These are phyloP conservation scores for Arthrinium puccinioides DNA, from an alignment of 2,329 filamentous ascomycete genomes.

Conservation along the genomic window DNA sequence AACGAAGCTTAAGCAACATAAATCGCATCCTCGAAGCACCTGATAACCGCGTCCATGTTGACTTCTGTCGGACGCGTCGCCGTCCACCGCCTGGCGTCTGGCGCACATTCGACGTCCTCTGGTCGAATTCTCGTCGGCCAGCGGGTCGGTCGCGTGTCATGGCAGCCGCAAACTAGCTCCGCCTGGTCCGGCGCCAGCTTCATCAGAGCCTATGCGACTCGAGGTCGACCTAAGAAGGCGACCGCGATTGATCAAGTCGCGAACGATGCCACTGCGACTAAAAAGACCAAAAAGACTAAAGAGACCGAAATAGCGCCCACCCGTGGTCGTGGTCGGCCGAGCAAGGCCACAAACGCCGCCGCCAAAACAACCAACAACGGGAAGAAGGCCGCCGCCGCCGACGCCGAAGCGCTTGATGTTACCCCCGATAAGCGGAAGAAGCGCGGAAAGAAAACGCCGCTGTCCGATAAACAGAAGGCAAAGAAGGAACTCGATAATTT, in stretches of 20 bases:
- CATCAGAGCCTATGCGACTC: constrained; percentile 11
- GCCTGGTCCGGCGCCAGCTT: constrained; percentile 3
- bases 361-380: constrained; percentile 8
- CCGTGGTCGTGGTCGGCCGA: constrained; percentile 13
- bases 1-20: too few species aligned
- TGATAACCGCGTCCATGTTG: too few species aligned
- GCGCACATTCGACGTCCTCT: constrained; percentile 6
- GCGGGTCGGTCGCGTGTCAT: constrained; percentile 10
- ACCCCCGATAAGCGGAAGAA: constrained; percentile 11
- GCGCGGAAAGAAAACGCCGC: constrained; percentile 19
- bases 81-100: constrained; percentile 23
- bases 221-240: constrained; percentile 7
- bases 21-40: too few species aligned
- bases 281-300: too few species aligned
- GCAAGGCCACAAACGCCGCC: constrained; percentile 11
- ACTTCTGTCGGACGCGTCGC: constrained; percentile 31
- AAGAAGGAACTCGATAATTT: constrained; percentile 18
- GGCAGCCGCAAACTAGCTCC: constrained; percentile 1
- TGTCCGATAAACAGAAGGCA: constrained; percentile 6
- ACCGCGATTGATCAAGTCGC: too few species aligned
- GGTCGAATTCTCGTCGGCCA: constrained; percentile 11
- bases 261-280: too few species aligned
- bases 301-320: constrained; percentile 5
- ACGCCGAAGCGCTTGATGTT: too few species aligned
- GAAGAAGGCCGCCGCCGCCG: constrained; percentile 12